phyloP scores from a whole-genome alignment of 2,329 filamentous ascomycete species.

The Pestalotiopsis fici region DNA sequence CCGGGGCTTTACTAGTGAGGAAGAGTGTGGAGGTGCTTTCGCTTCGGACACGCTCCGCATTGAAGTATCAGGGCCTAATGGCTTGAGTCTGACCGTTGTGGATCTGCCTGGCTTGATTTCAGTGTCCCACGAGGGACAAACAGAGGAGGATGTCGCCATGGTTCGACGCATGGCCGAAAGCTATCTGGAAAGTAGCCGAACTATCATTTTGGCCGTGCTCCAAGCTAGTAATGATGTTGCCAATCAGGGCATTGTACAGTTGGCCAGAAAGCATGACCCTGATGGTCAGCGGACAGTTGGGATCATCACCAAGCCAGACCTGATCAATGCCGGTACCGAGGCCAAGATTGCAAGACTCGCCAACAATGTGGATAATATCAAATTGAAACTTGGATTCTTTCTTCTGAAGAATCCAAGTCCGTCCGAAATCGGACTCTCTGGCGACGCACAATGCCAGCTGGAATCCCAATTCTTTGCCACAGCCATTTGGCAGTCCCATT shows the following conservation, averaged over 20 bases:
- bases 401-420: conserved; percentile 35
- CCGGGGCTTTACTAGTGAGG: not conserved
- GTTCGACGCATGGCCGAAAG: not conserved
- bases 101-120: not conserved
- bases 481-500: conserved; percentile 30
- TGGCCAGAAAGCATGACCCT: conserved; percentile 31
- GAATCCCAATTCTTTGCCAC: conserved; percentile 43
- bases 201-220: conserved; percentile 29
- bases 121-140: not conserved
- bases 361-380: conserved; percentile 37
- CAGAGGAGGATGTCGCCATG: not conserved
- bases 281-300: conserved; percentile 37
- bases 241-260: conserved; percentile 36
- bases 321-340: conserved; percentile 24
- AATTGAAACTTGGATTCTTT: conserved; percentile 39
- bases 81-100: not conserved
- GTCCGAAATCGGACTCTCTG: conserved; percentile 29
- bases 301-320: conserved; percentile 45
- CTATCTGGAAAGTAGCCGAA: not conserved
- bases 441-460: conserved; percentile 27
- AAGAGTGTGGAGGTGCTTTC: not conserved
- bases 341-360: conserved; percentile 25
- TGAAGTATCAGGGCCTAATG: not conserved
- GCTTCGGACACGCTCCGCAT: not conserved
- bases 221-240: conserved; percentile 39